Conservation (phyloP, 2,329 filamentous ascomycete species). For the Madurella fahalii region DNA sequence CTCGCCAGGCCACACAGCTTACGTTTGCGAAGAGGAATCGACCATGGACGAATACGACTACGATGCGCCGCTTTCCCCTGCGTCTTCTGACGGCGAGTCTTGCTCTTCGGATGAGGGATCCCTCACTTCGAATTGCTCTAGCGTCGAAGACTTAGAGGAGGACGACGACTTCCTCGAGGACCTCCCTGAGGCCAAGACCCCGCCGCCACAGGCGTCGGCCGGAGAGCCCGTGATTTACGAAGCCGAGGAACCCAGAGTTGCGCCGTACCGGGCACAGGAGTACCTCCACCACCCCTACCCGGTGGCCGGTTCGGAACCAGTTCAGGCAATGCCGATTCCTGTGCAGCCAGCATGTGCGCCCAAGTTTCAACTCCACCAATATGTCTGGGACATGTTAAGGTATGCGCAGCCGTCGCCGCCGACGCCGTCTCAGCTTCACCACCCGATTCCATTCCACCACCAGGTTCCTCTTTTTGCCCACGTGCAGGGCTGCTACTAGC, state of each 20-base stretch:
- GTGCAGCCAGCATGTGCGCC: slow-evolving; percentile 35
- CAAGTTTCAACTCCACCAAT: slow-evolving; percentile 45
- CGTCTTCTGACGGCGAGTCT: slow-evolving; percentile 42
- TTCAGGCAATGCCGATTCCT: slow-evolving; percentile 33
- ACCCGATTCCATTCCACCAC: slow-evolving; percentile 49
- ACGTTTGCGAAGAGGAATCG: slow-evolving; percentile 49
- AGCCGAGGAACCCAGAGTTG: slow-evolving; percentile 41
- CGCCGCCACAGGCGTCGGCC: slow-evolving; percentile 30
- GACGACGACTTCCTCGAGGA: slow-evolving; percentile 46
- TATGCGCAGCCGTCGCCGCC: slow-evolving; percentile 41
- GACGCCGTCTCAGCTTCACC: slow-evolving; percentile 41
- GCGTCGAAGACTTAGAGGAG: slow-evolving; percentile 47
- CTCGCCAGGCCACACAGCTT: slow-evolving; percentile 41
- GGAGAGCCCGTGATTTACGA: slow-evolving; percentile 40
- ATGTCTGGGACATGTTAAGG: slow-evolving; percentile 49
- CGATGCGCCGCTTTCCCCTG: slow-evolving; percentile 46
- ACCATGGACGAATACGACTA: slow-evolving; percentile 40
- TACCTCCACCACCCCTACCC: slow-evolving; percentile 46
- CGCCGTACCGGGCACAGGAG: slow-evolving; percentile 42
- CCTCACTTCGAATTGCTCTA: slow-evolving; percentile 50
- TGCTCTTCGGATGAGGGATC: slow-evolving; percentile 54
- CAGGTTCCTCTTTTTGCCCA: slow-evolving; percentile 50
- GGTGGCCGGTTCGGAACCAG: slow-evolving; percentile 37
- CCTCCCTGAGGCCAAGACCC: slow-evolving; percentile 37
- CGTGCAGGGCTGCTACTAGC: slow-evolving; percentile 50